Percentiles rank a stretch among this genome's conserved stretches.
phyloP scores from a whole-genome alignment of 805 yeast genomes.

The Pichia phayaonensis region DNA sequence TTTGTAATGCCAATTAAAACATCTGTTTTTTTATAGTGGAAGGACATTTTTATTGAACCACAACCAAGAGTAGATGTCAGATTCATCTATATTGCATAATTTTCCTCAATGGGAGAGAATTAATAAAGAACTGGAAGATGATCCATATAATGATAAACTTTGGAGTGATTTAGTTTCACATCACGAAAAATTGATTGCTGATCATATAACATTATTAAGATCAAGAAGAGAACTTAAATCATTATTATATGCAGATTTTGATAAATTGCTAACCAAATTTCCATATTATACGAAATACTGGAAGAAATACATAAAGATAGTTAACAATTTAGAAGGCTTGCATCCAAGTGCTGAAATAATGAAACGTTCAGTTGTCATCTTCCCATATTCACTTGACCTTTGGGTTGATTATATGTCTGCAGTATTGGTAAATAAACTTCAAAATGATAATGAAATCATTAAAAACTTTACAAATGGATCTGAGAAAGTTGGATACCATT shows the following conservation, averaged over 20 bases:
- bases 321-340: constrained; percentile 49
- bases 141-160: constrained; percentile 16
- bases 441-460: constrained; percentile 28
- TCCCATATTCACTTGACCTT: constrained; percentile 54
- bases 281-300: constrained; percentile 58
- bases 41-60: no score
- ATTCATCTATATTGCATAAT: constrained; percentile 5
- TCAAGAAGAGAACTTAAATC: constrained; percentile 12
- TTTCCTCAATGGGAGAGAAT: constrained; percentile 26
- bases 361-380: constrained; percentile 36
- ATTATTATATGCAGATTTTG: constrained; percentile 27
- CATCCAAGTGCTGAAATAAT: constrained; percentile 41
- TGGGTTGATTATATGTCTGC: constrained; percentile 64
- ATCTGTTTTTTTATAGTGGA: no score
- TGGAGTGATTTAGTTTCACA: constrained; percentile 23
- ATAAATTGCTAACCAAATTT: constrained; percentile 39
- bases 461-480: constrained; percentile 42
- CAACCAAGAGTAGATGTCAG: constrained; percentile 2
- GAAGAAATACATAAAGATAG: constrained; percentile 52
- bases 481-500: constrained; percentile 55
- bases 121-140: constrained; percentile 16
- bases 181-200: constrained; percentile 20
- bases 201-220: constrained; percentile 14
- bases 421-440: constrained; percentile 35
- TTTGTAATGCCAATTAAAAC: no score